Base-by-base conservation (phyloP, 1,139 yeast genomes). In the Geotrichum siamense region DNA sequence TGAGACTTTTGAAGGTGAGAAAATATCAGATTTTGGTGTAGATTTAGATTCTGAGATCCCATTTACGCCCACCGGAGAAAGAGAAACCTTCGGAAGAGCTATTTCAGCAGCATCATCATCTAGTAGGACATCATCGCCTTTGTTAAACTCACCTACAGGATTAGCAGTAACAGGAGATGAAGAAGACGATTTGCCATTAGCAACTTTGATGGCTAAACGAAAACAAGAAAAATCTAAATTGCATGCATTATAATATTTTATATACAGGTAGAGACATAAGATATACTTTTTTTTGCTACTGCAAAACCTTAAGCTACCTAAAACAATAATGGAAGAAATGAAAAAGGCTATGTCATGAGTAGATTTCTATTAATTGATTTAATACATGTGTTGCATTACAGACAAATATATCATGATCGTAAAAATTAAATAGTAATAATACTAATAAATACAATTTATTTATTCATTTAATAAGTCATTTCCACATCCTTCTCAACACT, bases 1-100 rank as follows among this genome's bases (percentile, higher is more conserved):
- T 95, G 65, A 65, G 48, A 87, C 85, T 57, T 80, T 74, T 38
- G 71, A 82, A 61, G 98, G 98, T 6, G 97, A 89, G 56, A 72
- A 75, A 3, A 65, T 91, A 43, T 73, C 73, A 36, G 96, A 86
- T 62, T 87, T 77, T 60, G 97, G 97, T 1, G 97, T 91, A 2
- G 96, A 89, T 59, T 51, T 78, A 3, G 86, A 79, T 2, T 76
- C 79, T 1, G 87, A 79, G 53, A 64, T 38, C 13, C 45, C 43
- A 13, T 8, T 21, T 5, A 5, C 21, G 5, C 21, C 25, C 12
- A n/a, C 27, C 9, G 32, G 32, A 6, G n/a, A n/a, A 6, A 13
- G 13, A 5, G n/a, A n/a, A n/a, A 16, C 39, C 16, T 16, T 3
- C 10, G 8, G 28, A 13, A 25, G 16, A 23, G 19, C 25, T n/a